Evolutionary conservation across 2,329 filamentous ascomycete genomes (phyloP).

Genomic region (Trichoderma sp.): DNA sequence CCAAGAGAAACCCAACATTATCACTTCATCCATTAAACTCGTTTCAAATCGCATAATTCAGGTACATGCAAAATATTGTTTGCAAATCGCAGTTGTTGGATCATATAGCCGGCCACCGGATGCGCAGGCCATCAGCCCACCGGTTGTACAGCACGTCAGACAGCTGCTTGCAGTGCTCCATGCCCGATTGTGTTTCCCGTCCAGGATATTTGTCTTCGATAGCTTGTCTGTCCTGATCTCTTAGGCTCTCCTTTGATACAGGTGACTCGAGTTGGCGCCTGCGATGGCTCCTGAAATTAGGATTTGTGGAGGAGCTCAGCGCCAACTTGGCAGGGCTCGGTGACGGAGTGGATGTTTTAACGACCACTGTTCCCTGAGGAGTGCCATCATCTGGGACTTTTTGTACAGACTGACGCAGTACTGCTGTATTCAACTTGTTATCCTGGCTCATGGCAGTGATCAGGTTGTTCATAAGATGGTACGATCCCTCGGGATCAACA

Average conservation of each 20-base stretch:
- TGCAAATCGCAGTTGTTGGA: background rate
- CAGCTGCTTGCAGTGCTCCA: slow-evolving; percentile 90
- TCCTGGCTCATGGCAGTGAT: slow-evolving; percentile 73
- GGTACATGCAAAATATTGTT: background rate
- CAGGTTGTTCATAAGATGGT: slow-evolving; percentile 77
- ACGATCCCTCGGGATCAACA: slow-evolving; percentile 86
- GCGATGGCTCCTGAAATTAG: slow-evolving; percentile 78
- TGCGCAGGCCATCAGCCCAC: slow-evolving; percentile 82
- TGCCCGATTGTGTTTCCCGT: slow-evolving; percentile 62
- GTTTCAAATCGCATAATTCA: background rate
- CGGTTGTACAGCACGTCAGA: slow-evolving; percentile 88
- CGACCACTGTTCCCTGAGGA: slow-evolving; percentile 58
- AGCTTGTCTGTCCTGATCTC: slow-evolving; percentile 52
- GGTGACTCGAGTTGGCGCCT: slow-evolving; percentile 58
- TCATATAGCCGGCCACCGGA: slow-evolving; percentile 60
- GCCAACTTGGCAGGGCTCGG: slow-evolving; percentile 65
- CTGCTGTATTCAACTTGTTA: slow-evolving; percentile 59
- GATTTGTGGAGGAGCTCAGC: slow-evolving; percentile 78
- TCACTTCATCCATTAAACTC: background rate
- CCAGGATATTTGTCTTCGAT: slow-evolving; percentile 58
- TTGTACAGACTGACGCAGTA: slow-evolving; percentile 44
- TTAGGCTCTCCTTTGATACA: slow-evolving; percentile 46
- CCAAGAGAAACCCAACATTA: background rate
- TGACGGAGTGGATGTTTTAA: slow-evolving; percentile 53
- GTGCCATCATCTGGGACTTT: slow-evolving; percentile 47